Evolutionary conservation across 139 green algal species (phyloP).

Genomic region (Klebsormidium nitens): DNA sequence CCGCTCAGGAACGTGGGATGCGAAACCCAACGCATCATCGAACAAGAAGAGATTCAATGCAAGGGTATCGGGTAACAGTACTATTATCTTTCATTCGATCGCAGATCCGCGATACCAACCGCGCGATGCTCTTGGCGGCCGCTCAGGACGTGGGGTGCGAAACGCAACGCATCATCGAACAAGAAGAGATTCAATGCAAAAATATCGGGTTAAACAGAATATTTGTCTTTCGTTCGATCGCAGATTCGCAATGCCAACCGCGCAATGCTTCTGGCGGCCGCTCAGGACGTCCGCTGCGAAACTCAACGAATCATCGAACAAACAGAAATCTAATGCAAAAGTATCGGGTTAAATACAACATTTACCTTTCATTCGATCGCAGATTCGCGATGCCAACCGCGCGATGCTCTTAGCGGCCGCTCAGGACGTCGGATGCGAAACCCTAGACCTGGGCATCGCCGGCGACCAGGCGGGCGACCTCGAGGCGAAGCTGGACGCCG

Average conservation of each 20-base stretch:
- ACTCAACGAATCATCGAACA: too few species aligned
- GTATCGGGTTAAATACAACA: too few species aligned
- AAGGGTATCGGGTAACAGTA: too few species aligned
- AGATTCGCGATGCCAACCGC: slow-evolving; percentile 87
- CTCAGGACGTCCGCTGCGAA: slow-evolving; percentile 10
- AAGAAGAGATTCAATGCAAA: too few species aligned
- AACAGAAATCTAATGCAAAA: too few species aligned
- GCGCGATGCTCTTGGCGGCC: slow-evolving; percentile 80
- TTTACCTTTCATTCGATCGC: too few species aligned
- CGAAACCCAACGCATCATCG: too few species aligned
- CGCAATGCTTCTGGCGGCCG: slow-evolving; percentile 79
- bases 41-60: too few species aligned
- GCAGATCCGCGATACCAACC: slow-evolving; percentile 87
- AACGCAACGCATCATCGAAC: too few species aligned
- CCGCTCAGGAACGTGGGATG: slow-evolving; percentile 35
- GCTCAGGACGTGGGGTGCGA: slow-evolving; percentile 29
- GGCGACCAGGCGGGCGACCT: slow-evolving; percentile 47
- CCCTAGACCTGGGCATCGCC: slow-evolving; percentile 74
- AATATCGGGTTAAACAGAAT: too few species aligned
- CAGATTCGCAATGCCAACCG: slow-evolving; percentile 88
- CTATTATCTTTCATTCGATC: too few species aligned
- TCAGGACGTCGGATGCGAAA: not conserved
- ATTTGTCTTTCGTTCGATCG: too few species aligned
- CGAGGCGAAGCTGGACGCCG: slow-evolving; percentile 56
- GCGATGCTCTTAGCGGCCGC: slow-evolving; percentile 80